phyloP scores from a whole-genome alignment of 176 grass and related monocot genomes.

The Carex parvula region DNA sequence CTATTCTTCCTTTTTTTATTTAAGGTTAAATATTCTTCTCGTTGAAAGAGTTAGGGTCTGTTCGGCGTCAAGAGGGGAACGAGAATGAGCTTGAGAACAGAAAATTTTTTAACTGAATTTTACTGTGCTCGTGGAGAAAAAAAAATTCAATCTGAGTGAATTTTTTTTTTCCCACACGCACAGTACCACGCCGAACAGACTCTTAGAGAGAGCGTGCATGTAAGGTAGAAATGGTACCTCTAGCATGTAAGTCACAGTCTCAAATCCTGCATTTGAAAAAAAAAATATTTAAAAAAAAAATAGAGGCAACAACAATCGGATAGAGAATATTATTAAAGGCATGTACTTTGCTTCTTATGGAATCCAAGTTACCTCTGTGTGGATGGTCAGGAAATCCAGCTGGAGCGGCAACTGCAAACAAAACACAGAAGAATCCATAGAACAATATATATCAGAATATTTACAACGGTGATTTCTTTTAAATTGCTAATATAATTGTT shows the following conservation, averaged over 20 bases:
- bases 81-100: too few species aligned
- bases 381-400: constrained; percentile 98
- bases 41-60: too few species aligned
- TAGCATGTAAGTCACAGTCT: constrained; percentile 98
- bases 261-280: constrained; percentile 53
- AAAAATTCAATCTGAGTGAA: too few species aligned
- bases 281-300: background rate
- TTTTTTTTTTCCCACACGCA: too few species aligned
- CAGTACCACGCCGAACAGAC: too few species aligned
- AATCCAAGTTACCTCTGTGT: constrained; percentile 53
- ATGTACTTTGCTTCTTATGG: background rate
- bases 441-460: background rate
- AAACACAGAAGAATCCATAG: background rate
- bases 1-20: background rate
- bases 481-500: too few species aligned
- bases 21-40: too few species aligned
- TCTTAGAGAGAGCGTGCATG: background rate
- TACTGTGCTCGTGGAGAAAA: too few species aligned
- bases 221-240: constrained; percentile 42
- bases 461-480: too few species aligned
- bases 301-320: background rate
- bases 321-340: background rate
- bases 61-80: too few species aligned
- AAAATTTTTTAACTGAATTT: too few species aligned
- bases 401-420: constrained; percentile 54